Conservation (phyloP, 2,329 filamentous ascomycete genomes). For the Bipolaris victoriae region DNA sequence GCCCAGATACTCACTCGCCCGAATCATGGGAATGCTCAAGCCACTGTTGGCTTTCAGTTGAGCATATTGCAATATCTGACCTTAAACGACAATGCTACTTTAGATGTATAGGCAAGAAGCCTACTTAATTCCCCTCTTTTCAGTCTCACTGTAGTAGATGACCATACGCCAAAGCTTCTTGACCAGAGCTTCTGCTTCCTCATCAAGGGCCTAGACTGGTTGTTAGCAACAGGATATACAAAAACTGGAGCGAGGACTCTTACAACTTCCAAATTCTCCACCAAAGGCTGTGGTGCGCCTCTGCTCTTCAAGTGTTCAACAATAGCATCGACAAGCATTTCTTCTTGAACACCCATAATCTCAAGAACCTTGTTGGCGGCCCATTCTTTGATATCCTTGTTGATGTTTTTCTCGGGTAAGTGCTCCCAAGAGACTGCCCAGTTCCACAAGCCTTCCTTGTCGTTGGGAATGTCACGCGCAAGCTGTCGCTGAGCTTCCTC, state of each 20-base stretch:
- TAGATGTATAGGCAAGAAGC: neutral
- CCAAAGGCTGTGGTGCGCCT: slow-evolving; percentile 76
- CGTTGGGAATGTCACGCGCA: slow-evolving; percentile 86
- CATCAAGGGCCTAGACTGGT: slow-evolving; percentile 74
- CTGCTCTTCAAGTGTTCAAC: slow-evolving; percentile 82
- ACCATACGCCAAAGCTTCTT: slow-evolving; percentile 99
- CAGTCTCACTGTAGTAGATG: slow-evolving; percentile 95
- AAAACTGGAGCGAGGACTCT: slow-evolving; percentile 50
- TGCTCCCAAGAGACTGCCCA: slow-evolving; percentile 94
- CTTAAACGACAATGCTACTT: neutral
- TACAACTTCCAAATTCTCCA: slow-evolving; percentile 84
- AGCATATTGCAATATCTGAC: neutral
- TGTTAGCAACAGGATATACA: slow-evolving; percentile 44
- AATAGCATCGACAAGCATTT: slow-evolving; percentile 91
- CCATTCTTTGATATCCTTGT: slow-evolving; percentile 88
- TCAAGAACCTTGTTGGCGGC: slow-evolving; percentile 99
- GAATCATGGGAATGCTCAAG: slow-evolving; percentile 1
- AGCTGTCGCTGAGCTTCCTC: slow-evolving; percentile 80
- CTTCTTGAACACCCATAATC: slow-evolving; percentile 93
- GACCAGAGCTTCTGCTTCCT: slow-evolving; percentile 91
- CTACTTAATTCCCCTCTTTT: slow-evolving; percentile 76
- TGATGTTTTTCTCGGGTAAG: slow-evolving; percentile 79
- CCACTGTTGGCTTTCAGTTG: neutral
- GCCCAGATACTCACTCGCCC: slow-evolving; percentile 24
- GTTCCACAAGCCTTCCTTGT: slow-evolving; percentile 86